These are phyloP conservation scores for Epichloe aotearoae DNA, from an alignment of 2,329 filamentous ascomycete genomes.

Conservation along the genomic window DNA sequence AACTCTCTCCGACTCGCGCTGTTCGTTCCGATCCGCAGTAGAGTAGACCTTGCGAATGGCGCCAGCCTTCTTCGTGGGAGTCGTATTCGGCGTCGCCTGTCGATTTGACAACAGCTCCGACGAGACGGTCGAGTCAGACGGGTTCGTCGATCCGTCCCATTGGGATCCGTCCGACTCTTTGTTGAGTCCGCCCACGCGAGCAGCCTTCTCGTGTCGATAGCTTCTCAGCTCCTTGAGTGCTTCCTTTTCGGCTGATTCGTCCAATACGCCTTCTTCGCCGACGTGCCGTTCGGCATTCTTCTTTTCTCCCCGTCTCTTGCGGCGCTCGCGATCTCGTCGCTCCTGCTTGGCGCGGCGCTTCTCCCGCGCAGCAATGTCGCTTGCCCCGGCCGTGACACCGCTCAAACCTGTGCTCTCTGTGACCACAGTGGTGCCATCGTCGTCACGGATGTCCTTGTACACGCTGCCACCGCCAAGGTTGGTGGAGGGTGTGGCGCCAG, in stretches of 20 bases:
- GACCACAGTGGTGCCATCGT: conserved; percentile 31
- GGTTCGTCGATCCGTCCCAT: conserved; percentile 63
- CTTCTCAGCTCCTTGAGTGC: conserved; percentile 59
- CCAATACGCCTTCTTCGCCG: conserved; percentile 47
- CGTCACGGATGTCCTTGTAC: conserved; percentile 55
- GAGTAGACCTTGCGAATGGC: conserved; percentile 49
- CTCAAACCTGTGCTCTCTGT: conserved; percentile 34
- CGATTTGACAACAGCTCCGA: conserved; percentile 47
- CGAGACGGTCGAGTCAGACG: conserved; percentile 46
- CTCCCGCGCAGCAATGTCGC: conserved; percentile 42
- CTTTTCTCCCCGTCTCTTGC: conserved; percentile 17
- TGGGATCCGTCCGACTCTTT: conserved; percentile 62
- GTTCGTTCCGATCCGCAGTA: conserved; percentile 38
- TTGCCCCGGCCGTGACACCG: conserved; percentile 44
- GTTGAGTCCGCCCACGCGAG: conserved; percentile 82
- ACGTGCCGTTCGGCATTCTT: conserved; percentile 35
- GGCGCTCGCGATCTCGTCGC: conserved; percentile 28
- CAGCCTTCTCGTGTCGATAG: conserved; percentile 78
- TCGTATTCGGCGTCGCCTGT: conserved; percentile 42
- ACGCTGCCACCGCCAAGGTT: conserved; percentile 79
- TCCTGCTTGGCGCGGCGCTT: conserved; percentile 40
- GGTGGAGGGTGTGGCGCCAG: conserved; percentile 69
- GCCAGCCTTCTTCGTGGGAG: conserved; percentile 29
- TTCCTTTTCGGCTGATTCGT: conserved; percentile 49
- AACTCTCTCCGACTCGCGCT: conserved; percentile 39